A percentile compares a stretch with the other conserved stretches of the same genome.
These are phyloP conservation scores for Kuraishia ogatae DNA, from an alignment of 805 yeast species.

Conservation along the genomic window DNA sequence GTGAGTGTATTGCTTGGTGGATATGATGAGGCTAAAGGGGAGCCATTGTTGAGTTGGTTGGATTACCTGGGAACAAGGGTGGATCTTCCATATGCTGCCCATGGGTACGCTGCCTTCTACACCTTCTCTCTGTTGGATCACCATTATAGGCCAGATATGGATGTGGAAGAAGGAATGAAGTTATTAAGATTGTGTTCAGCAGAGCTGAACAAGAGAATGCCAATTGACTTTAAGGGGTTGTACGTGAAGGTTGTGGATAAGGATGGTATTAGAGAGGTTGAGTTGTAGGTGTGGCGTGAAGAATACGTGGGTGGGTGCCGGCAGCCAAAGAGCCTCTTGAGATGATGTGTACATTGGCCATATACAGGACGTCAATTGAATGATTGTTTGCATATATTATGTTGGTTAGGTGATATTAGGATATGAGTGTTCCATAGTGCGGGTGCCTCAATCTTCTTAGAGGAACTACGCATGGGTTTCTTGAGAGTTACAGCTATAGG, in stretches of 20 bases:
- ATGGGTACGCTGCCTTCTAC: conserved; percentile 97
- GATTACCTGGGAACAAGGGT: conserved; percentile 92
- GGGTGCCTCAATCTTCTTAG: too few species aligned
- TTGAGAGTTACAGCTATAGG: too few species aligned
- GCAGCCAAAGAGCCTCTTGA: too few species aligned
- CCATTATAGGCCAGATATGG: conserved; percentile 74
- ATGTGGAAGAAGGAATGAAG: conserved; percentile 67
- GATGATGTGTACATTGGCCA: not conserved
- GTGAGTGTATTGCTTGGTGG: conserved; percentile 90
- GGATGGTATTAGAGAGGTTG: conserved; percentile 23
- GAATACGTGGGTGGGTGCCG: not conserved
- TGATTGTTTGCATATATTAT: not conserved
- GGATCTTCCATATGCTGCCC: conserved; percentile 92
- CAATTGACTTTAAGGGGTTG: conserved; percentile 86
- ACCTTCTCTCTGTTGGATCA: conserved; percentile 84
- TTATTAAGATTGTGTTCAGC: conserved; percentile 64
- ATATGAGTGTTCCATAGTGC: not conserved
- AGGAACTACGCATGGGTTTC: too few species aligned
- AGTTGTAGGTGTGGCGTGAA: conserved; percentile 6
- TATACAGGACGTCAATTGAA: not conserved
- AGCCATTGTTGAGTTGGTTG: conserved; percentile 75
- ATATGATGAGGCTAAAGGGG: conserved; percentile 46
- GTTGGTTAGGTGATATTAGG: not conserved
- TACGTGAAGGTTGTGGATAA: conserved; percentile 24
- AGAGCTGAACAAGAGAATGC: conserved; percentile 80